These are phyloP conservation scores for Leccinellum luteum DNA, from an alignment of 768 basidiomycete species.

Conservation along the genomic window DNA sequence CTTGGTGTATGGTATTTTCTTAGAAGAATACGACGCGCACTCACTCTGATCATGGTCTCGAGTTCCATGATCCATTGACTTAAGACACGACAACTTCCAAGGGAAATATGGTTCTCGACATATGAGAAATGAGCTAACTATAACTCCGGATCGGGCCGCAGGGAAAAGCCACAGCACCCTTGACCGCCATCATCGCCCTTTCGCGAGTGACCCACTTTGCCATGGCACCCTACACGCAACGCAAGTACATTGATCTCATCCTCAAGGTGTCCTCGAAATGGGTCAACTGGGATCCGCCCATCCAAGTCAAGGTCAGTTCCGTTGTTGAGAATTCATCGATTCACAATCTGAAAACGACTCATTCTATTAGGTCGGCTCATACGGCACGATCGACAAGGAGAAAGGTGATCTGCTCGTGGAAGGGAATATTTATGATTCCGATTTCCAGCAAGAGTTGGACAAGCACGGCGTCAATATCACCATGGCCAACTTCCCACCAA, in stretches of 20 bases:
- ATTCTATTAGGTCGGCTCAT: constrained; percentile 35
- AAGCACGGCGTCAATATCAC: constrained; percentile 8
- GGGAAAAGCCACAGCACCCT: too few species aligned
- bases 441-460: constrained; percentile 18
- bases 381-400: constrained; percentile 31
- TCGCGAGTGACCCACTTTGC: not conserved
- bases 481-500: constrained; percentile 17
- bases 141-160: too few species aligned
- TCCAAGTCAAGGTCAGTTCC: constrained; percentile 23
- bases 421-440: constrained; percentile 34
- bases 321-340: not conserved
- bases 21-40: too few species aligned
- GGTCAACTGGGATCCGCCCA: constrained; percentile 38
- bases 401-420: constrained; percentile 32
- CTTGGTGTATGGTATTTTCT: too few species aligned
- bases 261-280: constrained; percentile 30
- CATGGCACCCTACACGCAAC: constrained; percentile 15
- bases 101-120: too few species aligned
- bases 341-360: not conserved
- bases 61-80: too few species aligned
- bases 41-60: too few species aligned
- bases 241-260: constrained; percentile 39
- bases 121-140: too few species aligned
- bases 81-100: too few species aligned
- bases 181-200: too few species aligned